Percentiles rank a stretch among this genome's conserved stretches.
Conservation (phyloP, 306 rosid species). For the Coriaria nepalensis region DNA sequence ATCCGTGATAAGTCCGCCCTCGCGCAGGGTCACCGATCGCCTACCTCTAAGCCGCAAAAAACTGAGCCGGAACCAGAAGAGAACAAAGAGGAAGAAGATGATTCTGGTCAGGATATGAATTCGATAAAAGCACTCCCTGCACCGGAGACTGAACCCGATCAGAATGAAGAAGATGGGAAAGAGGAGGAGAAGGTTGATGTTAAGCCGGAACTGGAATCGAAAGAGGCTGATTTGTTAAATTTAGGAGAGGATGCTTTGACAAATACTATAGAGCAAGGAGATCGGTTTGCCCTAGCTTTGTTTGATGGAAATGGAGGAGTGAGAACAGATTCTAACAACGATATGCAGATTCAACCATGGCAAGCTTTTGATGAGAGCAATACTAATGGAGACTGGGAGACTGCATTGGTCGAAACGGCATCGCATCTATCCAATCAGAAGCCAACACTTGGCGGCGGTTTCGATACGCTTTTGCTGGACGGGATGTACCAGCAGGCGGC, state of each 20-base stretch:
- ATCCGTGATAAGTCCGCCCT: conserved; percentile 42
- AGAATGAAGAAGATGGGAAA: conserved; percentile 12
- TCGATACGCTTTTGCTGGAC: conserved; percentile 53
- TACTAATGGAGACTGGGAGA: conserved; percentile 55
- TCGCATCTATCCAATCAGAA: conserved; percentile 36
- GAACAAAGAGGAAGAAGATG: conserved; percentile 17
- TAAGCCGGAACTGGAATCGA: conserved; percentile 7
- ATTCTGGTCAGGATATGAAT: conserved; percentile 21
- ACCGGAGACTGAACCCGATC: conserved; percentile 24
- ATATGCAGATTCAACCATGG: conserved; percentile 24
- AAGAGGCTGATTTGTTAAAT: conserved; percentile 54
- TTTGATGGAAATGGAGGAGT: conserved; percentile 38
- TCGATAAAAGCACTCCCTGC: conserved; percentile 57
- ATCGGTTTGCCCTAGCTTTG: conserved; percentile 56
- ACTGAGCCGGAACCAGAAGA: conserved; percentile 5
- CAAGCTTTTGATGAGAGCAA: conserved; percentile 46
- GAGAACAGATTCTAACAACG: neutral
- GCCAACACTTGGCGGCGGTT: conserved; percentile 53
- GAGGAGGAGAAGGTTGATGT: conserved; percentile 10
- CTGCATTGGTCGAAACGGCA: conserved; percentile 56
- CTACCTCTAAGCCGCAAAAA: neutral
- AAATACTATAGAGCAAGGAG: conserved; percentile 26
- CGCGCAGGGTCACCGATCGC: conserved; percentile 12
- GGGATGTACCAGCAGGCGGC: conserved; percentile 66
- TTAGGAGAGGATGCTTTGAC: conserved; percentile 34